Evolutionary conservation across 441 rosid genomes (phyloP), one percentile per base, ranked within the genome.

Genomic region (Arabidopsis hybrid): DNA sequence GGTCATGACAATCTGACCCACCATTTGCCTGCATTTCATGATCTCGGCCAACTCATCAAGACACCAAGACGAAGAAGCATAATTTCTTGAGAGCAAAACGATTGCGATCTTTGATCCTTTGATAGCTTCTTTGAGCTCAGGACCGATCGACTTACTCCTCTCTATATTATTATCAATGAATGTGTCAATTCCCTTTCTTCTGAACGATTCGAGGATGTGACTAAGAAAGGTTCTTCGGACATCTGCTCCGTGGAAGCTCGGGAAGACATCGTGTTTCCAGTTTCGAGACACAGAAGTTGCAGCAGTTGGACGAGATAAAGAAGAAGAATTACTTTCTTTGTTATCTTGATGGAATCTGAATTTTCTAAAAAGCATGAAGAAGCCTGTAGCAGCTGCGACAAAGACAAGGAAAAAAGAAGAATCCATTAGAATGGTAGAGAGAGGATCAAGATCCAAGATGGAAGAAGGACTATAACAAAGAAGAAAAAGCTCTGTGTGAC

Each of bases 51-150:
- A 58, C 12, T 58, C 62, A 0, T 58, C 43, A 36, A 58, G 45
- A 17, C 63, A 59, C 45, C 45, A 59, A 0, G 46, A 59, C 18
- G 55, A 12, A n/a, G n/a, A n/a, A n/a, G n/a, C n/a, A n/a, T n/a
- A n/a, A n/a, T n/a, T n/a, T n/a, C n/a, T n/a, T n/a, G n/a, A n/a
- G n/a, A n/a, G n/a, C n/a, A n/a, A n/a, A n/a, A n/a, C n/a, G n/a
- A n/a, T n/a, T n/a, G n/a, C n/a, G n/a, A n/a, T n/a, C n/a, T n/a
- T n/a, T n/a, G n/a, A n/a, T n/a, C n/a, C n/a, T n/a, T n/a, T n/a
- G n/a, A n/a, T n/a, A n/a, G n/a, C n/a, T n/a, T n/a, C n/a, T n/a
- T n/a, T n/a, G n/a, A n/a, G n/a, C n/a, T 50, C 32, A 18, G 31
- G 13, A 50, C 6, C 55, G 7, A 50, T 50, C 1, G 55, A 17